A percentile compares a stretch with the other conserved stretches of the same genome.
These are phyloP conservation scores for Epichloe brachyelytri DNA, from an alignment of 2,329 filamentous ascomycete species.

Conservation along the genomic window DNA sequence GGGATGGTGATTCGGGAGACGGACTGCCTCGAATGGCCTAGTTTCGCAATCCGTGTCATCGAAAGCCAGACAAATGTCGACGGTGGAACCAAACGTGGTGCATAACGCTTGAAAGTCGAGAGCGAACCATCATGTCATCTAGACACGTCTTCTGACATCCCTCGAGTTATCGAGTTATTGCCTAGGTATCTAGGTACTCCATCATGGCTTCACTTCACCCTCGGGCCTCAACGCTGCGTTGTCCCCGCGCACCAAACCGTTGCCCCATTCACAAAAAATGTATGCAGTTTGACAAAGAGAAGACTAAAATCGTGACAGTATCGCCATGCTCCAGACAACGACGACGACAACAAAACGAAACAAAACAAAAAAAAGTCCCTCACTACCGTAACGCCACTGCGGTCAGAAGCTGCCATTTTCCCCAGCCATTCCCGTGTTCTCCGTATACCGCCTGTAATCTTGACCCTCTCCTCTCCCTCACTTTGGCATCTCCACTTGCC, in stretches of 20 bases:
- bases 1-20: conserved; percentile 55
- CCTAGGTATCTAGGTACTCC: too few relatives aligned
- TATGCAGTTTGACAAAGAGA: conserved; percentile 8
- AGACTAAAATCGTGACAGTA: conserved; percentile 16
- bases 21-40: conserved; percentile 7
- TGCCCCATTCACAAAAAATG: not conserved
- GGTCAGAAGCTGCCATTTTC: conserved; percentile 7
- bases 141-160: too few relatives aligned
- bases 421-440: not conserved
- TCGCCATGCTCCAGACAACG: conserved; percentile 20
- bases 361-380: conserved; percentile 12
- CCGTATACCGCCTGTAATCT: not conserved
- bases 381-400: conserved; percentile 18
- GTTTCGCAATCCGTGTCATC: too few relatives aligned
- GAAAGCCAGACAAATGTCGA: too few relatives aligned
- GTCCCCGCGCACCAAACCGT: not conserved
- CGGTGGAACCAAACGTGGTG: too few relatives aligned
- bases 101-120: too few relatives aligned
- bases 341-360: conserved; percentile 10
- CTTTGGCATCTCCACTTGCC: not conserved
- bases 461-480: not conserved
- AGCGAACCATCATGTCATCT: too few relatives aligned
- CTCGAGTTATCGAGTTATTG: too few relatives aligned
- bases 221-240: too few relatives aligned
- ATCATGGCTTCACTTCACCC: too few relatives aligned